Conservation (phyloP, 2,329 filamentous ascomycete genomes). For the Arthrocladium fulminans region DNA sequence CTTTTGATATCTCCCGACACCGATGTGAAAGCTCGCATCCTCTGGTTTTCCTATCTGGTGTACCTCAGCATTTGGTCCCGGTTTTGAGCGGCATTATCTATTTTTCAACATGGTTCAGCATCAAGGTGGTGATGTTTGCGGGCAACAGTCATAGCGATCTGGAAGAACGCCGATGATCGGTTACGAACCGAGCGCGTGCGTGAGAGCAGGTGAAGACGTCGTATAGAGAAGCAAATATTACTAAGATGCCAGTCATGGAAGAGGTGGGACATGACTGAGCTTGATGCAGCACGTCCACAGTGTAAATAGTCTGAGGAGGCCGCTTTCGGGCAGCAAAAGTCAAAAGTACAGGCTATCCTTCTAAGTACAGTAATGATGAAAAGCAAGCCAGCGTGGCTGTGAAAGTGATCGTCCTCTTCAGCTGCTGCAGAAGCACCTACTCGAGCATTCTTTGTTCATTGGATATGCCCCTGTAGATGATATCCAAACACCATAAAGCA, state of each 20-base stretch:
- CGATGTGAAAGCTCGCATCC: neutral
- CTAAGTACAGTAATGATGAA: constrained; percentile 6
- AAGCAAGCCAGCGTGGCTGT: neutral
- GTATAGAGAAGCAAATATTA: neutral
- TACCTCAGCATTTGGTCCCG: neutral
- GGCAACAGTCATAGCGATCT: neutral
- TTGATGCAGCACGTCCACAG: too few relatives aligned
- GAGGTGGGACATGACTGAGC: neutral
- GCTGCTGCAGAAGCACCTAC: too few relatives aligned
- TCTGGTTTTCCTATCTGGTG: neutral
- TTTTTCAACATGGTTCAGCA: constrained; percentile 4
- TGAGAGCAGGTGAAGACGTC: neutral
- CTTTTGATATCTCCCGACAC: constrained; percentile 47
- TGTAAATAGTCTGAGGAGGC: neutral
- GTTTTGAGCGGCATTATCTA: constrained; percentile 5
- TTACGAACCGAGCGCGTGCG: neutral
- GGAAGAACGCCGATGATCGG: neutral
- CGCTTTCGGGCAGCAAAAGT: neutral
- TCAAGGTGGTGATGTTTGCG: neutral
- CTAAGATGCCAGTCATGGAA: neutral
- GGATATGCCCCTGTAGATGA: neutral
- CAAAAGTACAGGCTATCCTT: constrained; percentile 5
- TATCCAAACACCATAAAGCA: neutral
- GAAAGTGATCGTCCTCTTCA: neutral
- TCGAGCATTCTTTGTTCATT: neutral